phyloP scores from a whole-genome alignment of 2,329 filamentous ascomycete species.

The Stagonosporopsis rhizophila region DNA sequence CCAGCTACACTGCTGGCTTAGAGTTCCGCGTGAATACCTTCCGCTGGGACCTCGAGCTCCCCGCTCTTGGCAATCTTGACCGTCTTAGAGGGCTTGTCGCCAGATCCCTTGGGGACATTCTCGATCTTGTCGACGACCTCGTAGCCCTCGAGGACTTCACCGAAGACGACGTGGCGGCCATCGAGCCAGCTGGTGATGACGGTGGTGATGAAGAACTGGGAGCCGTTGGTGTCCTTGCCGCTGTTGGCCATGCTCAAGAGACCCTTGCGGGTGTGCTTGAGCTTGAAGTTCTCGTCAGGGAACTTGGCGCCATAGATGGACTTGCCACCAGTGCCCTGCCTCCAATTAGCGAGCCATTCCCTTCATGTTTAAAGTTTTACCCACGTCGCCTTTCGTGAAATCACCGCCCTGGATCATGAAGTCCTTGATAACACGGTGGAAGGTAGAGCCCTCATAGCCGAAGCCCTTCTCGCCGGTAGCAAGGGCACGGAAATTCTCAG shows the following conservation, averaged over 20 bases:
- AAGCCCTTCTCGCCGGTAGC: slow-evolving; percentile 87
- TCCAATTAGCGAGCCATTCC: background rate
- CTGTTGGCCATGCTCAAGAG: slow-evolving; percentile 72
- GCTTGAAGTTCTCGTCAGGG: slow-evolving; percentile 92
- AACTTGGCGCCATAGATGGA: slow-evolving; percentile 88
- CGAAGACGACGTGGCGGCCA: slow-evolving; percentile 85
- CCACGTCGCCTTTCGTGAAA: slow-evolving; percentile 77
- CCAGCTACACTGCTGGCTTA: slow-evolving; percentile 59
- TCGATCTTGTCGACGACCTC: slow-evolving; percentile 82
- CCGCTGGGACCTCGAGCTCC: slow-evolving; percentile 80
- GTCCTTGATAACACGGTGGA: slow-evolving; percentile 89
- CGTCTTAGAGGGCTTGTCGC: slow-evolving; percentile 72
- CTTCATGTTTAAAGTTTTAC: background rate
- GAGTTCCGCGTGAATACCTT: slow-evolving; percentile 94
- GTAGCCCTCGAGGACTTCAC: slow-evolving; percentile 86
- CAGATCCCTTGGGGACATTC: slow-evolving; percentile 68
- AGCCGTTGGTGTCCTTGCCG: slow-evolving; percentile 81
- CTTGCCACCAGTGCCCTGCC: slow-evolving; percentile 77
- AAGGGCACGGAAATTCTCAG: slow-evolving; percentile 74
- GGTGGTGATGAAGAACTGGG: slow-evolving; percentile 91
- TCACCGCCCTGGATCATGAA: slow-evolving; percentile 92
- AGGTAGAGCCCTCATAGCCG: slow-evolving; percentile 79
- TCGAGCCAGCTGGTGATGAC: slow-evolving; percentile 83
- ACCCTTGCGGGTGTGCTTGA: slow-evolving; percentile 87
- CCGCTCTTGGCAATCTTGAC: slow-evolving; percentile 85